These are phyloP conservation scores for Dillenia turbinata DNA, from an alignment of 164 flowering plant genomes.

Conservation along the genomic window DNA sequence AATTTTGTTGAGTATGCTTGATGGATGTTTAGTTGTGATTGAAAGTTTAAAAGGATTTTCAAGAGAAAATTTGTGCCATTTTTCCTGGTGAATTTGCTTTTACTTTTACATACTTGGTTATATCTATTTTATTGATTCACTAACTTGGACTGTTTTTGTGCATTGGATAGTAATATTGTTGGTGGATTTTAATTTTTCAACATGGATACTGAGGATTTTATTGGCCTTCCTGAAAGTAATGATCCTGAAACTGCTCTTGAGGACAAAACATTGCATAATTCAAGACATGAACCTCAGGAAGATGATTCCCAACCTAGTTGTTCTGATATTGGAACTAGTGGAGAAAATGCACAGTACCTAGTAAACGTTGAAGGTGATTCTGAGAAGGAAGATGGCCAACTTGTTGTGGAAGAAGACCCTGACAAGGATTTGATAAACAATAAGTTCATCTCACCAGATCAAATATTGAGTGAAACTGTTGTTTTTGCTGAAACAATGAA, in stretches of 20 bases:
- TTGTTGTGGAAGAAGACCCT: slow-evolving; percentile 8
- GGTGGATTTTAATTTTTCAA: not conserved
- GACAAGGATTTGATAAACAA: slow-evolving; percentile 22
- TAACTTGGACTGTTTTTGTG: too few species aligned
- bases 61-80: too few species aligned
- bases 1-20: too few species aligned
- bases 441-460: slow-evolving; percentile 13
- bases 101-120: too few species aligned
- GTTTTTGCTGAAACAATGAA: slow-evolving; percentile 13
- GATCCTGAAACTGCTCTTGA: slow-evolving; percentile 25
- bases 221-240: slow-evolving; percentile 23
- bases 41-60: too few species aligned
- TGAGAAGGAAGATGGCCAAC: slow-evolving; percentile 18
- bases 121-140: too few species aligned
- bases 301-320: slow-evolving; percentile 15
- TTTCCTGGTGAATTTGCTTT: too few species aligned
- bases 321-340: slow-evolving; percentile 17
- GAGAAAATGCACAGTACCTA: slow-evolving; percentile 15
- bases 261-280: slow-evolving; percentile 14
- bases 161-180: too few species aligned
- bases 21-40: too few species aligned
- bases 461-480: slow-evolving; percentile 25
- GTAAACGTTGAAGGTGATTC: slow-evolving; percentile 8
- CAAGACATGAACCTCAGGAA: slow-evolving; percentile 15
- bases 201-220: slow-evolving; percentile 51